phyloP scores from a whole-genome alignment of 495 filamentous ascomycete species.

The Lasiosphaeriaceae sp. region DNA sequence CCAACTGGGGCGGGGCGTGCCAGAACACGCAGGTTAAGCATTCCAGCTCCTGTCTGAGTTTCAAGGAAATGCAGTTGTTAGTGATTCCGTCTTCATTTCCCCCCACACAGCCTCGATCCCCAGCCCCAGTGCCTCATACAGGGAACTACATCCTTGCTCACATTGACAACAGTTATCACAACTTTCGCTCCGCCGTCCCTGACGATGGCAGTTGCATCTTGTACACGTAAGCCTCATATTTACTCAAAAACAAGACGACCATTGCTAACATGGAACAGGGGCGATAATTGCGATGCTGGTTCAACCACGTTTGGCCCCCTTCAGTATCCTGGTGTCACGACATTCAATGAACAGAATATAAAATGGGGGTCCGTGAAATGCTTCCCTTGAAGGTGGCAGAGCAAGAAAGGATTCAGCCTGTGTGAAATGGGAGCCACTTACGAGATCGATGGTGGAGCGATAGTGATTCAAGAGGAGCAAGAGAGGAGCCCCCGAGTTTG shows the following conservation, averaged over 20 bases:
- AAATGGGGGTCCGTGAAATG: slow-evolving; percentile 1
- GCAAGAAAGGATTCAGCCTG: too few relatives aligned
- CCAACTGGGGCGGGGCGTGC: neutral
- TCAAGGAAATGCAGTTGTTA: neutral
- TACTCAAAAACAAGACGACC: neutral
- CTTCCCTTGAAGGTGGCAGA: too few relatives aligned
- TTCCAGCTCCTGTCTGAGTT: neutral
- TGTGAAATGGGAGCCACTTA: too few relatives aligned
- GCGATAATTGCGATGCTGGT: neutral
- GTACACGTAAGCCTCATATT: neutral
- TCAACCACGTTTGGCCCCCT: neutral
- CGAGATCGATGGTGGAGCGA: slow-evolving; percentile 6
- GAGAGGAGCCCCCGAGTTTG: neutral
- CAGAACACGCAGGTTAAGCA: neutral
- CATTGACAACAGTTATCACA: neutral
- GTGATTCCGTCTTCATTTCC: neutral
- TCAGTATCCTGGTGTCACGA: slow-evolving; percentile 1
- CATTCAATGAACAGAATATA: slow-evolving; percentile 1
- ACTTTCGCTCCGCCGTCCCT: neutral
- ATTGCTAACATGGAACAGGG: neutral
- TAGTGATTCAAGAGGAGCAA: slow-evolving; percentile 4
- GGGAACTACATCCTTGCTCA: neutral
- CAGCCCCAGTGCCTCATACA: neutral
- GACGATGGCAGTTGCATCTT: slow-evolving; percentile 4
- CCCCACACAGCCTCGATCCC: neutral